phyloP scores from a whole-genome alignment of 306 rosid genomes.

The Pueraria montana region DNA sequence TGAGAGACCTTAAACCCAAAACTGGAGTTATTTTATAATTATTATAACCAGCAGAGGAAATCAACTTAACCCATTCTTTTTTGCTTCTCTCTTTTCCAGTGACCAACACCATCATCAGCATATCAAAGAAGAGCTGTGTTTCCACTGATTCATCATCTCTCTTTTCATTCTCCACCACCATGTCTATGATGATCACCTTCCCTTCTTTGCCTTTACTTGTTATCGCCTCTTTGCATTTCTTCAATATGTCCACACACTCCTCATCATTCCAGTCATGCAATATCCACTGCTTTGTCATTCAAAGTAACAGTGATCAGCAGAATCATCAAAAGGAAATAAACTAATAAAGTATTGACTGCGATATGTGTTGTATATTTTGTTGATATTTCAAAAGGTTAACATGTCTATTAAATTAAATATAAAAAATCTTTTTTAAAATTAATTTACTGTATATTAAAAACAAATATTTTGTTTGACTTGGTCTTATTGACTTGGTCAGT shows the following conservation, averaged over 20 bases:
- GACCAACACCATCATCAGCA: slow-evolving; percentile 37
- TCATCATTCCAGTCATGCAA: slow-evolving; percentile 46
- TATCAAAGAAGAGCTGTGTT: slow-evolving; percentile 44
- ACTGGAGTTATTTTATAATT: slow-evolving; percentile 28
- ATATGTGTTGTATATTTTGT: too few relatives aligned
- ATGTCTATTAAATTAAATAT: too few relatives aligned
- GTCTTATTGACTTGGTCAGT: too few relatives aligned
- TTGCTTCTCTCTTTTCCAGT: slow-evolving; percentile 36
- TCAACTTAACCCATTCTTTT: slow-evolving; percentile 39
- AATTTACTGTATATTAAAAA: too few relatives aligned
- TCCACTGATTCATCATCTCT: background rate
- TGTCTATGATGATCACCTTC: slow-evolving; percentile 43
- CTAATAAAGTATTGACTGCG: background rate
- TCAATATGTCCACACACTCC: slow-evolving; percentile 32
- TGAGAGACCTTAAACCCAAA: slow-evolving; percentile 31
- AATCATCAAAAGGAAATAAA: background rate
- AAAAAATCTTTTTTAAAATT: too few relatives aligned
- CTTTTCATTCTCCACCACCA: slow-evolving; percentile 16
- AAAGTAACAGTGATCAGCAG: background rate
- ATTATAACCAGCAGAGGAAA: slow-evolving; percentile 34
- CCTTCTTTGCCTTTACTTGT: background rate
- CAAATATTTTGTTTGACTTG: too few relatives aligned
- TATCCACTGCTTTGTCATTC: slow-evolving; percentile 32
- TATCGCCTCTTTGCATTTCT: slow-evolving; percentile 41
- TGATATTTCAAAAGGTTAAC: too few relatives aligned